These are phyloP conservation scores for Thuja plicata DNA, from an alignment of 83 land plant genomes.

Conservation along the genomic window DNA sequence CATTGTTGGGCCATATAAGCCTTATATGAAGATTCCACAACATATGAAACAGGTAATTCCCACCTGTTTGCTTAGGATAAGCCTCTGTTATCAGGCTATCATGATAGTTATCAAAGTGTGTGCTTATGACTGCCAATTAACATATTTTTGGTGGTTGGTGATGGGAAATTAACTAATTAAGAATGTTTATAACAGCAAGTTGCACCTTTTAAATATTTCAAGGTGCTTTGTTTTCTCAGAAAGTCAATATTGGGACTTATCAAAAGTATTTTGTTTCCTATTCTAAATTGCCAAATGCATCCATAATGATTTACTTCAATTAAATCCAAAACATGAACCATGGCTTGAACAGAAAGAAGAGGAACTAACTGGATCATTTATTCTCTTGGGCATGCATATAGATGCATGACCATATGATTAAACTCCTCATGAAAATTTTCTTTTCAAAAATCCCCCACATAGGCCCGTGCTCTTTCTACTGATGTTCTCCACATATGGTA, in stretches of 20 bases:
- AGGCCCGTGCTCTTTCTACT: background rate
- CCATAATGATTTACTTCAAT: background rate
- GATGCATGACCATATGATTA: background rate
- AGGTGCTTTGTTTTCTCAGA: background rate
- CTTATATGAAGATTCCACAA: background rate
- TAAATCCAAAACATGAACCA: background rate
- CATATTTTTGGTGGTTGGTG: background rate
- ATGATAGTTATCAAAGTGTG: background rate
- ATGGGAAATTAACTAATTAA: background rate
- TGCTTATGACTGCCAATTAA: background rate
- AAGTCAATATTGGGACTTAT: background rate
- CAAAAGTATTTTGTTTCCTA: background rate
- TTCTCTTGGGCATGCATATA: background rate
- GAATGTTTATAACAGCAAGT: background rate
- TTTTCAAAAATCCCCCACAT: background rate
- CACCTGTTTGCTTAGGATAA: background rate
- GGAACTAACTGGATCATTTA: background rate
- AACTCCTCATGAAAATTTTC: background rate
- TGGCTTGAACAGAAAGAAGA: background rate
- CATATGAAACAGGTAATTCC: background rate
- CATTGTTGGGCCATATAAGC: background rate
- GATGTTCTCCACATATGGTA: background rate
- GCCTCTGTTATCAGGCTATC: background rate
- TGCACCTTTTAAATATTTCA: background rate
- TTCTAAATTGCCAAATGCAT: background rate